These are phyloP conservation scores for Phallus indusiatus DNA, from an alignment of 768 basidiomycete genomes.

Conservation along the genomic window DNA sequence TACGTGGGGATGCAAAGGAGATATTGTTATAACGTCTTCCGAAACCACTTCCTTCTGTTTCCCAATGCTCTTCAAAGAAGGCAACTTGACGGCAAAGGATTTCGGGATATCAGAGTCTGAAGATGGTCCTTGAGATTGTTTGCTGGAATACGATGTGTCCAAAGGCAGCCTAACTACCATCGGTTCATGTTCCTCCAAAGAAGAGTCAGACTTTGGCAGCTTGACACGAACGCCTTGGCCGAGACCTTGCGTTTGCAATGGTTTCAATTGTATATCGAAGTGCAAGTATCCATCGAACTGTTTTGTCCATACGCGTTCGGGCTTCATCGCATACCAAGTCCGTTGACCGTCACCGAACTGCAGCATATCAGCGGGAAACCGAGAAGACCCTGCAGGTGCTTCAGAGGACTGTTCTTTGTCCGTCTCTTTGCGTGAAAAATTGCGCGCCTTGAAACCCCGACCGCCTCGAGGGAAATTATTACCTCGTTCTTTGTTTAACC, in stretches of 20 bases:
- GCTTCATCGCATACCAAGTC: slow-evolving; percentile 66
- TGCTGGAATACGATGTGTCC: neutral
- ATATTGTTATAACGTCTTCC: slow-evolving; percentile 2
- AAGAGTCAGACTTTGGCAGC: slow-evolving; percentile 35
- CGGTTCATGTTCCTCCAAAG: neutral
- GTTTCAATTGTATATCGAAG: slow-evolving; percentile 48
- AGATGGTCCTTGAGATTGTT: neutral
- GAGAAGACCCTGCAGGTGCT: neutral
- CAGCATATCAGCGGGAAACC: neutral
- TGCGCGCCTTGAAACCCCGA: slow-evolving; percentile 22
- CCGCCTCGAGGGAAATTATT: slow-evolving; percentile 38
- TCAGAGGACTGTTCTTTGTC: neutral
- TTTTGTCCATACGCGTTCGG: slow-evolving; percentile 77
- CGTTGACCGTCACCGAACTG: slow-evolving; percentile 27
- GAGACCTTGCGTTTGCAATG: slow-evolving; percentile 42
- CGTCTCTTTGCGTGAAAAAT: slow-evolving; percentile 7
- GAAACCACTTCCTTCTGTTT: neutral
- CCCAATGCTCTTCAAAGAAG: neutral
- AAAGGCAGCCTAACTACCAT: slow-evolving; percentile 8
- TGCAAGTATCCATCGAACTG: slow-evolving; percentile 70
- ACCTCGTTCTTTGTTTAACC: slow-evolving; percentile 41
- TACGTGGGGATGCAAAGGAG: neutral
- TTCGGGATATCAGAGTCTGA: slow-evolving; percentile 12
- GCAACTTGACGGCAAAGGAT: slow-evolving; percentile 27
- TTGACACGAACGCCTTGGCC: slow-evolving; percentile 47